Evolutionary conservation across 2,329 filamentous ascomycete species (phyloP).

Genomic region (Dactylella cylindrospora): DNA sequence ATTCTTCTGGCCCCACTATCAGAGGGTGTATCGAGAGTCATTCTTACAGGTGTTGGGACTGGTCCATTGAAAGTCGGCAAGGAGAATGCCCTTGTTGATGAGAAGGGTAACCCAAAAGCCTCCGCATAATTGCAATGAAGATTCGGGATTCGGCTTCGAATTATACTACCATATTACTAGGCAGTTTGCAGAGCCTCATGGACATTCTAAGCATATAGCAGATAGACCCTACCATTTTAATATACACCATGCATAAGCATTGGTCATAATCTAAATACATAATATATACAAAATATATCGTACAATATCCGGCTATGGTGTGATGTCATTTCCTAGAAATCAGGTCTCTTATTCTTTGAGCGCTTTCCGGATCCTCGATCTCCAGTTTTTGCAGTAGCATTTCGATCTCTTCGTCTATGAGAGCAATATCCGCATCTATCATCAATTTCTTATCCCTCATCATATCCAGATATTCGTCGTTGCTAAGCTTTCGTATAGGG

Average conservation of each 20-base stretch:
- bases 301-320: background rate
- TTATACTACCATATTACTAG: too few relatives aligned
- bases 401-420: conserved; percentile 39
- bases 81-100: conserved; percentile 39
- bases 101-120: conserved; percentile 25
- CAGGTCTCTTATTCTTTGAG: background rate
- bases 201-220: too few relatives aligned
- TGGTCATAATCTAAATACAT: too few relatives aligned
- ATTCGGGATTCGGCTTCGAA: background rate
- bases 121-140: conserved; percentile 9
- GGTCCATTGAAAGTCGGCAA: conserved; percentile 80
- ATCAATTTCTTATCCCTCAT: conserved; percentile 23
- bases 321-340: background rate
- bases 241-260: too few relatives aligned
- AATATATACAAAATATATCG: conserved; percentile 12
- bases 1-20: conserved; percentile 67
- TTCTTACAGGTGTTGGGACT: conserved; percentile 86
- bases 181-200: too few relatives aligned
- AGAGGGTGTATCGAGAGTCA: conserved; percentile 82
- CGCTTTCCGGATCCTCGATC: background rate
- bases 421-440: conserved; percentile 34
- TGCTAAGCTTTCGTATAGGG: conserved; percentile 16
- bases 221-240: too few relatives aligned
- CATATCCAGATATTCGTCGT: conserved; percentile 23
- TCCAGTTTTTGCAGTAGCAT: conserved; percentile 14